Evolutionary conservation across 768 basidiomycete species (phyloP), one percentile per base, ranked within the genome.

Genomic region (Lentinula raphanica): DNA sequence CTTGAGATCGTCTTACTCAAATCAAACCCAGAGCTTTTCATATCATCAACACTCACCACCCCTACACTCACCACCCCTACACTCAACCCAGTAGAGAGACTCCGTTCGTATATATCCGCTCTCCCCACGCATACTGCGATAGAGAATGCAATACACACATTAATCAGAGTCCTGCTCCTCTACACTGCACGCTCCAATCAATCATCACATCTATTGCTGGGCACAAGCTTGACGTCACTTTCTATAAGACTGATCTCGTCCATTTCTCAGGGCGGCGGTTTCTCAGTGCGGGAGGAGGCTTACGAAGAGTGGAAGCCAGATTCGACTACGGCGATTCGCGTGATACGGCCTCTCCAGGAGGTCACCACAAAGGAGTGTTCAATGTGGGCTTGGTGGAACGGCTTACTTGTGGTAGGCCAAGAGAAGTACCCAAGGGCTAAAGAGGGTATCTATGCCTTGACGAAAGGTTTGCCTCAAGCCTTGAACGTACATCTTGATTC

Each of bases 361-460:
- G 68, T 90, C 27, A 85, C 84, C 2, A 82, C 82, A 75, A 93
- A 93, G 65, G 91, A 93, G 67, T 92, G 88, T 62, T 80, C 85
- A 0, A 77, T 83, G 27, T 92, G 87, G 78, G 81, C 83, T 1
- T 89, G 87, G 85, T 93, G 90, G 90, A 75, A 75, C 58, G 73
- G 72, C 3, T 68, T 91, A 17, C 60, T 61, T 25, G 72, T 89
- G 6, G 69, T 85, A 21, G 83, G 83, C 29, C 75, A 79, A 49
- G 76, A 80, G 45, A 75, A 62, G 27, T 68, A 71, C 61, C 71
- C 72, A 13, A 77, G 77, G 3, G 76, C 77, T 15, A 81, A 73
- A 63, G 81, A 82, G 21, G 85, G 83, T 11, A 88, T 93, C 54
- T 77, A 76, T 13, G 72, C 79, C 2, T 65, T 92, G 31, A 93